These are phyloP conservation scores for Cladosporium sp. DNA, from an alignment of 2,329 filamentous ascomycete species.

Conservation along the genomic window DNA sequence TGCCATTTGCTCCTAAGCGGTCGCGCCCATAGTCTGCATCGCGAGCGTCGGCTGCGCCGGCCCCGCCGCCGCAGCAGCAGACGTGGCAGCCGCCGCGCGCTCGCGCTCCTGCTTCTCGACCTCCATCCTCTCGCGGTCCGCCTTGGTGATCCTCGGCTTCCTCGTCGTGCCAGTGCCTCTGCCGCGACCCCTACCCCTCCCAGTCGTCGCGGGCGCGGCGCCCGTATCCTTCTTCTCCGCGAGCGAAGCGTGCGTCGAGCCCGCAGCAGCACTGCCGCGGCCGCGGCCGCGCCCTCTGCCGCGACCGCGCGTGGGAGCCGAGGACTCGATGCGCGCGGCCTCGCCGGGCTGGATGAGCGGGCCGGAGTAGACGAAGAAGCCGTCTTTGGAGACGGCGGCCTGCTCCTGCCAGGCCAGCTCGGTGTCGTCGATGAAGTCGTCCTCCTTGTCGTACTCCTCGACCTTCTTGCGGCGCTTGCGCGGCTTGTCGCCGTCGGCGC, in stretches of 20 bases:
- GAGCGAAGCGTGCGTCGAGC: constrained; percentile 25
- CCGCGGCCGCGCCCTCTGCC: constrained; percentile 53
- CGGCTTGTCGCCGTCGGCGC: constrained; percentile 64
- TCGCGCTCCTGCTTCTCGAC: constrained; percentile 74
- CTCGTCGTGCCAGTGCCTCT: constrained; percentile 67
- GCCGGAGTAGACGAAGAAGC: constrained; percentile 96
- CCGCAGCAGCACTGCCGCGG: constrained; percentile 38
- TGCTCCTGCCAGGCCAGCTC: constrained; percentile 94
- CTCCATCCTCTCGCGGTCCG: constrained; percentile 74
- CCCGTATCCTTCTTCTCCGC: constrained; percentile 22
- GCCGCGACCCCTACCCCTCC: constrained; percentile 53
- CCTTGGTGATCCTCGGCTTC: constrained; percentile 81
- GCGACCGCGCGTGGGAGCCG: constrained; percentile 19
- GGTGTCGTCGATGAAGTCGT: constrained; percentile 77
- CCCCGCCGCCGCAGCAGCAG: neutral
- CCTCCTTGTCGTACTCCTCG: constrained; percentile 61
- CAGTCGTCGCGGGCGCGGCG: constrained; percentile 25
- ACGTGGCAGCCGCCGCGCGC: constrained; percentile 33
- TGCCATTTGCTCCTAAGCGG: neutral
- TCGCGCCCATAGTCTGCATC: constrained; percentile 8
- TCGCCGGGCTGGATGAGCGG: constrained; percentile 82
- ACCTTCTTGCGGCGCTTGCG: constrained; percentile 68
- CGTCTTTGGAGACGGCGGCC: constrained; percentile 87
- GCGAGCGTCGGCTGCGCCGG: constrained; percentile 3
- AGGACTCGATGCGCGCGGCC: constrained; percentile 38